Base-by-base conservation (phyloP, 192 early-diverging fungal genomes). In the Coemansia sp. region DNA sequence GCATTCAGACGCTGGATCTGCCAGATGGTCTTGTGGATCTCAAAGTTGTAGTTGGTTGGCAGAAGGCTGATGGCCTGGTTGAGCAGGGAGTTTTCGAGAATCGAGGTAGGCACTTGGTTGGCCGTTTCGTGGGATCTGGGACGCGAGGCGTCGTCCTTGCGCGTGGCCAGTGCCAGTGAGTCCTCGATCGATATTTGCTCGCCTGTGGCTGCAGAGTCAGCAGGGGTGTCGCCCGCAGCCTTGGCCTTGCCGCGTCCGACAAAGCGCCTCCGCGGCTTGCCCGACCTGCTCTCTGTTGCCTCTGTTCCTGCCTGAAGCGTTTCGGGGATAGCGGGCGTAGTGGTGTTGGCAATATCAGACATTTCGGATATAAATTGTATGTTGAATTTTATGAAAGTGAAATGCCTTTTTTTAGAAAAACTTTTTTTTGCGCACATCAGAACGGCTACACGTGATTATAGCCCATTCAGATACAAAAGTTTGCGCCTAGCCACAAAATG, bases 41-140 rank as follows among this genome's bases (percentile, higher is more conserved):
- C 97, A 85, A 99, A 99, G 81, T 94, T 97, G 83, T 99, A 99
- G 81, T 99, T 99, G 27, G 73, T 66, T 2, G 97, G 97, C 15
- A 99, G 75, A 50, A 86, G 81, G 47, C 86, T 79, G 48, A 98
- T 91, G 4, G 93, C 89, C 44, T 89, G 83, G 69, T 93, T 95
- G 18, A 98, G 80, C 37, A 82, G 68, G 43, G 76, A 67, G 59
- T 98, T 86, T 51, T 89, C 83, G 15, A 94, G 73, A 39, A 98
- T 95, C 17, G 89, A 87, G 8, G 86, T 81, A 5, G 96, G 94
- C 41, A 97, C 83, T 52, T 91, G 90, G 65, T 91, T 90, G 22
- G 73, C 73, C 49, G 56, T 75, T 45, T 57, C 66, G 44, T 57
- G 53, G 40, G 51, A 30, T 0, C 62, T 23, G 50, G 53, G 22